Base-by-base conservation (phyloP, 495 filamentous ascomycete genomes). In the Podospora australis region DNA sequence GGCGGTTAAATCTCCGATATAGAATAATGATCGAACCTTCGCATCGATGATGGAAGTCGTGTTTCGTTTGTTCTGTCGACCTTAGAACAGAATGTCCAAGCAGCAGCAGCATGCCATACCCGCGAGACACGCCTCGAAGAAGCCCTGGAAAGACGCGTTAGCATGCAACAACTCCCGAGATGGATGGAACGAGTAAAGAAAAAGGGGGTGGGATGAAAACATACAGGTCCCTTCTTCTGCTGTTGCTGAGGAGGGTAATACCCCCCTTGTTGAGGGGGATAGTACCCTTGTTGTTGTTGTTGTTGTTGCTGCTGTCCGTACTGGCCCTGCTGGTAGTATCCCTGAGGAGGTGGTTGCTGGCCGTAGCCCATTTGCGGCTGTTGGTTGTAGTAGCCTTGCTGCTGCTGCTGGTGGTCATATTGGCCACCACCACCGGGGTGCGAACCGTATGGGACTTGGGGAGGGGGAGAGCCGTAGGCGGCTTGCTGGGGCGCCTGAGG, bases 41-140 rank as follows among this genome's bases (percentile, higher is more conserved):
- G n/a, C n/a, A n/a, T n/a, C n/a, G n/a, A n/a, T n/a, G n/a, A n/a
- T n/a, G n/a, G n/a, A n/a, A n/a, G n/a, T n/a, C n/a, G n/a, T n/a
- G n/a, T n/a, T n/a, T n/a, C n/a, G n/a, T n/a, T n/a, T n/a, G n/a
- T n/a, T n/a, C n/a, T n/a, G n/a, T n/a, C n/a, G n/a, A 23, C 14
- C 36, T 59, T 70, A 75, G 45, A 73, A 73, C 26, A 75, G 41
- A 16, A 64, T 60, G 20, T 75, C 72, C 44, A 75, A 50, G 50
- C 72, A 75, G 60, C 72, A 75, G 49, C 72, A 75, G 57, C 70
- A 72, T 1, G 72, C 72, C 44, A 73, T 49, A 40, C 56, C 53
- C 1, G 65, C 70, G 1, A 72, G 36, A 35, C 71, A 48, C 0
- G 62, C 62, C 22, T 63, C 62, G 9, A 71, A 25, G 26, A 70